A percentile compares a stretch with the other conserved stretches of the same genome.
These are phyloP conservation scores for Geotrichum fermentans DNA, from an alignment of 1,139 yeast genomes.

Conservation along the genomic window DNA sequence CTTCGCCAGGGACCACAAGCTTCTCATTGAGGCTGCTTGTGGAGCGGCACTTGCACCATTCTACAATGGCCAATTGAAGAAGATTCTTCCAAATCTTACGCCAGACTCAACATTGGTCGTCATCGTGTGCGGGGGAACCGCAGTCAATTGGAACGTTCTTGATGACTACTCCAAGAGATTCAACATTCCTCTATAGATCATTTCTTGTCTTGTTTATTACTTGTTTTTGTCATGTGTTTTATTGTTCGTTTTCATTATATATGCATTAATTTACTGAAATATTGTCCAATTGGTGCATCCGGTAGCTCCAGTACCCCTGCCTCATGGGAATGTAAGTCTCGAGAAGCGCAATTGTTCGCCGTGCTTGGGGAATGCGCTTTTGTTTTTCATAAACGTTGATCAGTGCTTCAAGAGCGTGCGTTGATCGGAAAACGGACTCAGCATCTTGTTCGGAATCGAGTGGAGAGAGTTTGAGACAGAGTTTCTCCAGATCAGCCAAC, in stretches of 20 bases:
- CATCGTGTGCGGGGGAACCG: slow-evolving; percentile 37
- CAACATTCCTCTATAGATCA: slow-evolving; percentile 20
- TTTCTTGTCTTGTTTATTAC: neutral
- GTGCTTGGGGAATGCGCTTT: slow-evolving; percentile 38
- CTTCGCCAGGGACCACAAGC: slow-evolving; percentile 48
- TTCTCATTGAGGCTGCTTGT: slow-evolving; percentile 68
- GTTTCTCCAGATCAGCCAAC: slow-evolving; percentile 29
- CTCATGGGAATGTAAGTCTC: slow-evolving; percentile 64
- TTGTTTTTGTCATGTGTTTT: neutral
- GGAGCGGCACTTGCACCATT: slow-evolving; percentile 62
- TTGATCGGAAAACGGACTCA: slow-evolving; percentile 41
- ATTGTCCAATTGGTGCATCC: slow-evolving; percentile 1
- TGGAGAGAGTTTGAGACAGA: slow-evolving; percentile 13
- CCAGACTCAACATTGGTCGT: slow-evolving; percentile 32
- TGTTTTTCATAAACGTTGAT: slow-evolving; percentile 47
- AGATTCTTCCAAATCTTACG: slow-evolving; percentile 29
- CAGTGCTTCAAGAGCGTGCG: slow-evolving; percentile 63
- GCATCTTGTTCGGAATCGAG: slow-evolving; percentile 4
- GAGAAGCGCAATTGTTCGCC: slow-evolving; percentile 46
- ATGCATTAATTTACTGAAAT: neutral
- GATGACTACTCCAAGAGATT: slow-evolving; percentile 29
- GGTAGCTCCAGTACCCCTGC: slow-evolving; percentile 56
- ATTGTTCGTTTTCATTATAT: neutral
- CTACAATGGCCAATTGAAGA: slow-evolving; percentile 35
- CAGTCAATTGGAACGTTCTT: slow-evolving; percentile 32